phyloP scores from a whole-genome alignment of 306 rosid species.

The Medicago ruthenica region DNA sequence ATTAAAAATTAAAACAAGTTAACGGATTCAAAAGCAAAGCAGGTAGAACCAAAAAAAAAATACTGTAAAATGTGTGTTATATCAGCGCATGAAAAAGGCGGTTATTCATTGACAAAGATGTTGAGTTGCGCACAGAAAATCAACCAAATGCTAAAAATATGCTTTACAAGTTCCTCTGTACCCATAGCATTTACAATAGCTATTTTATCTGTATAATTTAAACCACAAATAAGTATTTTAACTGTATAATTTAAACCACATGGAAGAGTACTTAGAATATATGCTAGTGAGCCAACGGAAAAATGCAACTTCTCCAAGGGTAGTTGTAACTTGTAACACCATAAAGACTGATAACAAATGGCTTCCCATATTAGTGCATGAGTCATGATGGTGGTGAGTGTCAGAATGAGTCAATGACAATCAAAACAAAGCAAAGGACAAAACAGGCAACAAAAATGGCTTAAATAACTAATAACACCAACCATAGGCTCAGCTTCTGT shows the following conservation, averaged over 20 bases:
- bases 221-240: slow-evolving; percentile 4
- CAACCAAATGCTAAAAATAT: slow-evolving; percentile 3
- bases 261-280: not conserved
- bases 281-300: not conserved
- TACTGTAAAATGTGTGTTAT: not conserved
- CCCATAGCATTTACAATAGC: slow-evolving; percentile 12
- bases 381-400: slow-evolving; percentile 27
- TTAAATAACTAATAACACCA: slow-evolving; percentile 37
- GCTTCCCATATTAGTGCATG: not conserved
- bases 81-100: slow-evolving; percentile 17
- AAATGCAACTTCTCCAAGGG: slow-evolving; percentile 1
- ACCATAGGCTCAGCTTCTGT: slow-evolving; percentile 72
- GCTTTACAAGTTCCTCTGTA: slow-evolving; percentile 2
- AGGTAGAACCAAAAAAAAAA: not conserved
- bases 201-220: slow-evolving; percentile 18
- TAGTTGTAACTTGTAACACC: slow-evolving; percentile 8
- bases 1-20: not conserved
- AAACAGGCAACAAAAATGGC: slow-evolving; percentile 20
- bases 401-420: slow-evolving; percentile 5
- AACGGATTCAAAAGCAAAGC: slow-evolving; percentile 19
- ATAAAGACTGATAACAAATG: not conserved
- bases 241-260: not conserved
- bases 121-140: slow-evolving; percentile 3
- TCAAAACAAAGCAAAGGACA: not conserved
- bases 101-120: slow-evolving; percentile 1